Evolutionary conservation across 805 yeast genomes (phyloP), one percentile per base, ranked within the genome.

Genomic region (Teunomyces barrocoloradensis): DNA sequence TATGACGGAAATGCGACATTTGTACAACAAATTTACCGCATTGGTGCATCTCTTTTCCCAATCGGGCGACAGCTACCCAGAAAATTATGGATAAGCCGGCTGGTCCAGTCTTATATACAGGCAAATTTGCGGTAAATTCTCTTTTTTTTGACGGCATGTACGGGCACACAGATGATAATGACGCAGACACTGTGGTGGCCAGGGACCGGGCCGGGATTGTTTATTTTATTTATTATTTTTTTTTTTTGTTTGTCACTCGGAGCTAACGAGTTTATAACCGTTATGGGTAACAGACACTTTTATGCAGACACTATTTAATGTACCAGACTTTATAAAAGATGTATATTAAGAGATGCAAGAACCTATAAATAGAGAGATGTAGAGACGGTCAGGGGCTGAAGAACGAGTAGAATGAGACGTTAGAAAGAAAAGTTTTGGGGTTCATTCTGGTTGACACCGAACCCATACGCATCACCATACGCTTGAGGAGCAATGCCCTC

Each of bases 401-500:
- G 15, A 13, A 33, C 18, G 9, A 36, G 32, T 13, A 27, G 20
- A 23, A 29, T 29, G 30, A 18, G 30, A 36, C 23, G 33, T 60
- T 57, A 64, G 47, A 80, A 81, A 48, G 77, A 77, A 41, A 60
- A 61, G 45, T 71, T 73, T 56, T 72, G 77, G 53, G 73, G 82
- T 63, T 81, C 85, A 53, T 76, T 73, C 45, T 77, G 79, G 54
- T 79, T 75, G 52, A 87, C 81, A 52, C 96, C 96, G 68, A 94
- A 94, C 1, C 90, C 89, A 68, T 87, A 94, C 42, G 92, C 84
- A 58, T 87, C 89, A 37, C 95, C 96, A 50, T 82, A 80, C 46
- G 84, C 80, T 57, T 79, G 81, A 34, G 92, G 92, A 53, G 85
- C 87, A 70, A 88, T 76, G 35, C 84, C 87, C 47, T 76, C 78